Evolutionary conservation across 192 early-diverging fungal species (phyloP), one percentile per base, ranked within the genome.

Genomic region (Jimgerdemannia flammicorona): DNA sequence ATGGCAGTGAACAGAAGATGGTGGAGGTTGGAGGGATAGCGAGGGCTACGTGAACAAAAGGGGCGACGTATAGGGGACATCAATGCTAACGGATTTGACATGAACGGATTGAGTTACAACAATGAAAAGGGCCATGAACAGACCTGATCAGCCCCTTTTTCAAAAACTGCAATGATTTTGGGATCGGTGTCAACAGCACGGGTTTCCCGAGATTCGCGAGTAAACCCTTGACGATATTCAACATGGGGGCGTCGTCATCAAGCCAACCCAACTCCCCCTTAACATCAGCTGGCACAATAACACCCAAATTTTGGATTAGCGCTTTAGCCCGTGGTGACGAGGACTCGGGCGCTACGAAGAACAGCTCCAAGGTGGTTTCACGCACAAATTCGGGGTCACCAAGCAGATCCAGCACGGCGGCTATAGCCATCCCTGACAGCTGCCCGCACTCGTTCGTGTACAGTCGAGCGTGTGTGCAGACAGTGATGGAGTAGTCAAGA

Each of bases 1-100:
- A 92, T 84, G 8, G 89, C 86, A 19, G 84, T 84, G 72, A 93
- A 92, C 8, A 89, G 80, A 3, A 90, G 76, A 69, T 92, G 87
- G 14, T 90, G 87, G 3, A 93, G 69, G 41, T 77, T 75, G 18
- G 69, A 63, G 17, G 29, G 49, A 59, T 59, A 59, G 49, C 49
- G 11, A 66, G 67, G 29, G 6, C 63, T 29, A 4, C 72, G 69
- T 43, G 43, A 29, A 18, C n/a, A 14, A 44, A 19, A 42, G 19
- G 42, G 49, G 6, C 49, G 14, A 59, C 49, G 49, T 59, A 19
- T 18, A 14, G 0, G 64, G 64, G 64, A 65, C 14, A 65, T 65
- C 64, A 19, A 65, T 65, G 64, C 29, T 29, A 29, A 29, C 29
- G 29, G 29, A 29, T 29, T 29, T 29, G 29, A 29, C 29, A 29